Evolutionary conservation across 192 early-diverging fungal genomes (phyloP), one percentile per base, ranked within the genome.

Genomic region (Umbelopsis vinacea): DNA sequence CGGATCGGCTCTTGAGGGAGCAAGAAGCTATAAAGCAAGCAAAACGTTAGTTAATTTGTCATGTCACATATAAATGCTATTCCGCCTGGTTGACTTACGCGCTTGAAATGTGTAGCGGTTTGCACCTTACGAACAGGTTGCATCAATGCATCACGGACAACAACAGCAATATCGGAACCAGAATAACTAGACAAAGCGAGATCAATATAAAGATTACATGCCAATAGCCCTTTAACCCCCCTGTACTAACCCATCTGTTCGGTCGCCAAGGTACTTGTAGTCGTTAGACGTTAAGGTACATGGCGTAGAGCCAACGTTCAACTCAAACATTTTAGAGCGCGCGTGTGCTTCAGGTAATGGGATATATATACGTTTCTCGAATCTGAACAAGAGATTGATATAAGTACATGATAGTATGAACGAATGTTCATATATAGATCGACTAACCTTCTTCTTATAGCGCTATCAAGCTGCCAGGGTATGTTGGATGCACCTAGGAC

Each of bases 301-400:
- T 46, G 95, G 95, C 22, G 96, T 98, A 40, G 91, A 86, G 15
- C 97, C 97, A 29, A 98, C 90, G 79, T 99, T 94, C 72, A 99
- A 78, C 76, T 90, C 84, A 83, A 98, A 96, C 95, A 99, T 95
- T 67, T 83, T 86, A 19, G 92, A 89, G 17, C 97, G 89, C 35
- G 96, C 97, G 70, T 89, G 86, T 11, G 84, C 71, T 24, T 98
- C 97, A 2, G 97, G 97, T 67, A 99, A 89, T 48, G 97, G 96
- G 54, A 99, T 99, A 81, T 94, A 99, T 47, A 99, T 98, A 69
- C 97, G 87, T 81, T 95, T 98, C 79, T 99, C 97, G 71, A 99
- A 99, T 80, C 90, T 92, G 68, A 46, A 23, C 1, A 67, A 48
- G 33, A 47, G 50, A 76, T 43, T 24, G 38, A 66, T 48, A 38